A percentile compares a stretch with the other conserved stretches of the same genome.
Conservation (phyloP, 495 filamentous ascomycete species). For the Tetracladium setigerum region DNA sequence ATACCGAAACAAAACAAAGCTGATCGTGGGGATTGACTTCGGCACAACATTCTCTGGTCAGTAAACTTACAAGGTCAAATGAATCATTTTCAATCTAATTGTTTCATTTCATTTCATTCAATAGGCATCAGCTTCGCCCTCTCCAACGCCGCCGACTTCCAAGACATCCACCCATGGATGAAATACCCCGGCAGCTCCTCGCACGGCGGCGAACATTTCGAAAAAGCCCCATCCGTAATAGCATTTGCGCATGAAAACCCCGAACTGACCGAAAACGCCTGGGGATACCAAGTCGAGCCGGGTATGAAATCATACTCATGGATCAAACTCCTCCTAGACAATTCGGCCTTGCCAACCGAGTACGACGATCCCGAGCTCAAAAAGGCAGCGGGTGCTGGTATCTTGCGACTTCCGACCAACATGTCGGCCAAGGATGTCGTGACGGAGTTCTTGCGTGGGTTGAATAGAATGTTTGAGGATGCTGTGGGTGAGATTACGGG, state of each 20-base stretch:
- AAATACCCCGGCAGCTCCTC: not conserved
- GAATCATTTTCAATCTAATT: not conserved
- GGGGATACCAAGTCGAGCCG: not conserved
- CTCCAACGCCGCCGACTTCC: not conserved
- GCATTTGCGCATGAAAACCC: not conserved
- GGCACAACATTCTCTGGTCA: conserved; percentile 17
- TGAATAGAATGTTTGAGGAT: not conserved
- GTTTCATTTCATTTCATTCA: not conserved
- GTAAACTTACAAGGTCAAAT: too few relatives aligned
- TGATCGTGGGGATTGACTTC: conserved; percentile 17
- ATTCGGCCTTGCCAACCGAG: not conserved
- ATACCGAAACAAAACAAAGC: conserved; percentile 5
- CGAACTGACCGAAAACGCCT: not conserved
- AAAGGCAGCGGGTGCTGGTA: not conserved
- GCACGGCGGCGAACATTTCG: too few relatives aligned
- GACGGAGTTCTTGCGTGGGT: not conserved
- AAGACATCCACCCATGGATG: not conserved
- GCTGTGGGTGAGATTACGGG: conserved; percentile 2
- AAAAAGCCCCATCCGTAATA: not conserved
- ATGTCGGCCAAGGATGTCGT: not conserved
- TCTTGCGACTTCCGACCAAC: not conserved
- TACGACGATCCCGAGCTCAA: not conserved
- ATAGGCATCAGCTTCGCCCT: conserved; percentile 3
- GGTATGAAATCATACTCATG: conserved; percentile 1
- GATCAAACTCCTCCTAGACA: conserved; percentile 5